Conservation (phyloP, 2,329 filamentous ascomycete species). For the Fusarium aywerte region DNA sequence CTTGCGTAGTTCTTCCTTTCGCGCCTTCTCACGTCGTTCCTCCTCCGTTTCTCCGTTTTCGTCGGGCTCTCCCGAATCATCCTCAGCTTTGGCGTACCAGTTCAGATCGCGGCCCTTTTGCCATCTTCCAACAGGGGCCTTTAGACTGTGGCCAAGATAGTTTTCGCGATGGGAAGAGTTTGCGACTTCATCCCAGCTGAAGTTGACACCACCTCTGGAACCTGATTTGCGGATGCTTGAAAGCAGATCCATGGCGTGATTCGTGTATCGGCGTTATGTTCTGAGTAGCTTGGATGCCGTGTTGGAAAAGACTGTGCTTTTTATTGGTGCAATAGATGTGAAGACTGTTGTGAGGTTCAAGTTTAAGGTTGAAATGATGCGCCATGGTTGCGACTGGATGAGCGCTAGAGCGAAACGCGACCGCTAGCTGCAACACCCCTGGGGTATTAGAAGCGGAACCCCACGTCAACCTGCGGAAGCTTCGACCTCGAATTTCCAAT, state of each 20-base stretch:
- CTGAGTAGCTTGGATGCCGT: not conserved
- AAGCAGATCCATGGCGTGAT: constrained; percentile 82
- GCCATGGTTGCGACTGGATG: constrained; percentile 16
- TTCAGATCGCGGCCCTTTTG: constrained; percentile 77
- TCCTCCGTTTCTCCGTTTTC: constrained; percentile 67
- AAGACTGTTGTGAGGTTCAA: constrained; percentile 12
- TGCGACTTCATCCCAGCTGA: constrained; percentile 96
- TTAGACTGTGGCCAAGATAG: constrained; percentile 88
- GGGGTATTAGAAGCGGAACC: constrained; percentile 29
- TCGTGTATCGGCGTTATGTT: not conserved
- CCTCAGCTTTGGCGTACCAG: constrained; percentile 71
- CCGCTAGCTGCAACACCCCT: constrained; percentile 19
- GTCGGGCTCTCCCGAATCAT: constrained; percentile 52
- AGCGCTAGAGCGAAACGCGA: constrained; percentile 25
- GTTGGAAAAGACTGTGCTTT: not conserved
- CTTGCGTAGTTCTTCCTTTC: constrained; percentile 80
- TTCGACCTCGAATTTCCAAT: constrained; percentile 11
- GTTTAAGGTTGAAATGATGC: constrained; percentile 16
- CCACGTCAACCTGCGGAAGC: constrained; percentile 26
- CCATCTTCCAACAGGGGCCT: constrained; percentile 93
- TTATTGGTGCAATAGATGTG: not conserved
- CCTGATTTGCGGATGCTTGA: constrained; percentile 90
- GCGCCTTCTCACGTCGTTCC: constrained; percentile 67
- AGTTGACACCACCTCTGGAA: constrained; percentile 92
- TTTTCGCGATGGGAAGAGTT: constrained; percentile 88